Conservation (phyloP, 176 grass and related monocot genomes). For the Oryza punctata region DNA sequence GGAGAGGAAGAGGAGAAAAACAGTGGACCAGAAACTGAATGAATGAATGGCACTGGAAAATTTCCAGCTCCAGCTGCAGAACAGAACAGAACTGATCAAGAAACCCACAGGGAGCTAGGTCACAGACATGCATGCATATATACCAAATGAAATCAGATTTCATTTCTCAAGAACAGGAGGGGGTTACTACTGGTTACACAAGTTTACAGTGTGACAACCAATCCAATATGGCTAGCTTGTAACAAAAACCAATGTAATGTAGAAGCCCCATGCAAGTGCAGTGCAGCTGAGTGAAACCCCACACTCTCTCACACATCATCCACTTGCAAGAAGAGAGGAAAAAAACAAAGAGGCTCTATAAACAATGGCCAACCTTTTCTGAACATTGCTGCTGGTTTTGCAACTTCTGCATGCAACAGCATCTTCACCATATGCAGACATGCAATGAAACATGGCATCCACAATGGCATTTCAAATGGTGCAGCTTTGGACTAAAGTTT, state of each 20-base stretch:
- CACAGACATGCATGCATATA: slow-evolving; percentile 21
- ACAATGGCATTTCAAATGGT: slow-evolving; percentile 35
- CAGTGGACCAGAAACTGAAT: slow-evolving; percentile 30
- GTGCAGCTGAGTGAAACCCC: slow-evolving; percentile 56
- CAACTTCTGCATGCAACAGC: slow-evolving; percentile 37
- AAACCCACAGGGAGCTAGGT: slow-evolving; percentile 35
- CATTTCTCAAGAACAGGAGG: slow-evolving; percentile 51
- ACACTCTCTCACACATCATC: slow-evolving; percentile 31
- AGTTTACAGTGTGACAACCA: slow-evolving; percentile 45
- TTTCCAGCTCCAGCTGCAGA: slow-evolving; percentile 1
- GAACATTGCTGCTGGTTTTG: slow-evolving; percentile 36
- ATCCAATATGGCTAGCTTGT: slow-evolving; percentile 33
- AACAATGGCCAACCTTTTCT: slow-evolving; percentile 60
- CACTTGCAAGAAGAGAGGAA: slow-evolving; percentile 50
- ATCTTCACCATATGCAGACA: slow-evolving; percentile 40
- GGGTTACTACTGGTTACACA: slow-evolving; percentile 37
- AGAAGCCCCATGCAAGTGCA: slow-evolving; percentile 30
- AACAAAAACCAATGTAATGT: slow-evolving; percentile 52
- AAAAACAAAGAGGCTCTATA: slow-evolving; percentile 22
- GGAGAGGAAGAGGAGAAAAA: slow-evolving; percentile 33
- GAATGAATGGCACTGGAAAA: slow-evolving; percentile 53
- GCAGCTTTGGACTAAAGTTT: slow-evolving; percentile 47
- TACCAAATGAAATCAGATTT: slow-evolving; percentile 49
- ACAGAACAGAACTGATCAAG: slow-evolving; percentile 47
- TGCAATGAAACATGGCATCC: slow-evolving; percentile 38